Evolutionary conservation across 1,139 yeast genomes (phyloP), one percentile per base, ranked within the genome.

Genomic region (Pichia sp.): DNA sequence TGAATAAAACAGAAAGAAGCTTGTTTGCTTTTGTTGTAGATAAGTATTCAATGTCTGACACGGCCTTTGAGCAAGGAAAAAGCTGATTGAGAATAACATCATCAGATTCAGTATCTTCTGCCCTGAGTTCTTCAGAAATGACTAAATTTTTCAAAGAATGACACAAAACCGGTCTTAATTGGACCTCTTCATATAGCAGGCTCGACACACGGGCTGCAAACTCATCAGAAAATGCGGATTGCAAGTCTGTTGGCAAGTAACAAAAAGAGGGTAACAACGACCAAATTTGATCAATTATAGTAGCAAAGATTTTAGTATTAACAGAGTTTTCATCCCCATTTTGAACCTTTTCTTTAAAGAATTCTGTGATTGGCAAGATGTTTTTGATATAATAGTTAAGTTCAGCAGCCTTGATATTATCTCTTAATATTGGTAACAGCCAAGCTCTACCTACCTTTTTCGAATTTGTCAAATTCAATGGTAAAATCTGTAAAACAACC

Each of bases 231-330:
- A 92, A 90, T 0, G 88, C 75, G 5, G 66, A 66, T 32, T 68
- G 70, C 60, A 90, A 74, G 70, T 95, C 99, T 43, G 74, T 76
- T 40, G 98, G 97, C 64, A 92, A 77, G 67, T 88, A 95, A 67
- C 95, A 87, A 70, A 90, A 93, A 62, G 84, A 87, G 15, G 99
- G 97, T 58, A 93, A 75, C 58, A 92, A 76, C 1, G 96, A 84
- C 97, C 98, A 92, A 50, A 90, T 77, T 75, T 93, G 99, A 67
- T 89, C 96, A 49, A 87, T 75, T 53, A 93, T 81, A 1, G 98
- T 92, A 64, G 82, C 80, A 67, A 87, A 87, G 53, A 92, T 81
- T 70, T 90, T 92, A 57, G 75, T 72, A 66, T 87, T 87, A 62
- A 86, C 76, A 1, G 90, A 82, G 51, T 81, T 81, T 53, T 77